These are phyloP conservation scores for Lachnellula occidentalis DNA, from an alignment of 2,329 filamentous ascomycete genomes.

Conservation along the genomic window DNA sequence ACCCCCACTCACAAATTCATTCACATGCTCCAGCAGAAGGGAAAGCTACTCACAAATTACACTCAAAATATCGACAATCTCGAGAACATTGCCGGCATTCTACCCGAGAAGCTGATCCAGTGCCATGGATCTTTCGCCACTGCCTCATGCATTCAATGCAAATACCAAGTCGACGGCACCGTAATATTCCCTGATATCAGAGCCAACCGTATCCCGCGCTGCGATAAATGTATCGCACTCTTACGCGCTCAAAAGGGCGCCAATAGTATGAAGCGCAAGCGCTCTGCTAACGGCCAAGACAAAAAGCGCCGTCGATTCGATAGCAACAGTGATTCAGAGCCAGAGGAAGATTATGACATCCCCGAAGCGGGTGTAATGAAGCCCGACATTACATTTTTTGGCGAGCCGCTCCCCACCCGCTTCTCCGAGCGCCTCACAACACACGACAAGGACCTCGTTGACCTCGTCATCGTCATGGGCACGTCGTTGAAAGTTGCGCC, in stretches of 20 bases:
- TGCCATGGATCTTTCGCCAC: constrained; percentile 96
- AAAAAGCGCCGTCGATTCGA: constrained; percentile 30
- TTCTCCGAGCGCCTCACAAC: constrained; percentile 79
- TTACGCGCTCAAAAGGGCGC: constrained; percentile 46
- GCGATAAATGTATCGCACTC: constrained; percentile 60
- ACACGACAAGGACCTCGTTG: constrained; percentile 72
- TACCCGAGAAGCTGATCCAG: constrained; percentile 78
- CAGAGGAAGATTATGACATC: constrained; percentile 57
- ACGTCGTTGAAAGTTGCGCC: constrained; percentile 94
- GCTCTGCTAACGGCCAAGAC: constrained; percentile 47
- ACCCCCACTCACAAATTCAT: constrained; percentile 96
- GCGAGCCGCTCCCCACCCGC: constrained; percentile 77
- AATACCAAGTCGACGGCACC: constrained; percentile 66
- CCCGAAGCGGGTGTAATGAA: constrained; percentile 78
- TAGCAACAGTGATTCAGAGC: constrained; percentile 33
- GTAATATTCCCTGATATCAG: constrained; percentile 75
- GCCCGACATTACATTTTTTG: constrained; percentile 98
- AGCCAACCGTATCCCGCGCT: constrained; percentile 70
- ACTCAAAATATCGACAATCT: constrained; percentile 99
- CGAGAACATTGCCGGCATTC: constrained; percentile 79
- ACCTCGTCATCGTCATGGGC: constrained; percentile 92
- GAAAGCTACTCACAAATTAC: constrained; percentile 92
- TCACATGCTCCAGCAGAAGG: constrained; percentile 76
- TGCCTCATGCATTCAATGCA: constrained; percentile 81
- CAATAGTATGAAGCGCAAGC: constrained; percentile 50